Conservation (phyloP, 805 yeast genomes). For the Ogataea paradorogensis region DNA sequence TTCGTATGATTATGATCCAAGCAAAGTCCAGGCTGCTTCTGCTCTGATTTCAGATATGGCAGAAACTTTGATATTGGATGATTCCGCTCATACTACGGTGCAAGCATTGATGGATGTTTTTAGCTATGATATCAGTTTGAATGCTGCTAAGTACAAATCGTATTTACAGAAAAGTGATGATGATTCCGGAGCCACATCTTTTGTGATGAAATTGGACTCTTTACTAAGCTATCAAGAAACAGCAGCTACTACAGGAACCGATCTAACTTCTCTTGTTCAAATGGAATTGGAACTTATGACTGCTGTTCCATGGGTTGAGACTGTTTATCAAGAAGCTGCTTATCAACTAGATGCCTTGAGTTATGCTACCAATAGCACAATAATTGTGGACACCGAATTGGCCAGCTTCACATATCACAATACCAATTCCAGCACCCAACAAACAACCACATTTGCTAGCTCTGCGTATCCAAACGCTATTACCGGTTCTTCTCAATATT, state of each 20-base stretch:
- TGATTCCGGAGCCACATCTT: constrained; percentile 1
- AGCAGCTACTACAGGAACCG: constrained; percentile 1
- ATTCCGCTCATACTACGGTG: constrained; percentile 2
- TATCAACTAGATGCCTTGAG: constrained; percentile 7
- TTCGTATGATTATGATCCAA: constrained; percentile 2
- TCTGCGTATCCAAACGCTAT: background rate
- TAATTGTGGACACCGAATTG: constrained; percentile 3
- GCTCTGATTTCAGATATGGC: constrained; percentile 5
- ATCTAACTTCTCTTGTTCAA: constrained; percentile 4
- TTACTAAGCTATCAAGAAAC: constrained; percentile 5
- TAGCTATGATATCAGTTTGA: constrained; percentile 4
- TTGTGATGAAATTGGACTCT: background rate
- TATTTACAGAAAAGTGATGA: background rate
- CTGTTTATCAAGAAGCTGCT: constrained; percentile 5
- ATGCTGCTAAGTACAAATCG: background rate
- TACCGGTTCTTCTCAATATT: background rate
- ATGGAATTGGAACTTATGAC: constrained; percentile 6
- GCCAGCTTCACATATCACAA: background rate
- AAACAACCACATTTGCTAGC: background rate
- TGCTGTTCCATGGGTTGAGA: constrained; percentile 8
- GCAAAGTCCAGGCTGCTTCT: constrained; percentile 7
- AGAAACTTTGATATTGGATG: background rate
- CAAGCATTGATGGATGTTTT: constrained; percentile 7
- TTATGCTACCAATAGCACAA: constrained; percentile 2
- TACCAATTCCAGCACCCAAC: background rate